Evolutionary conservation across 192 early-diverging fungal species (phyloP).

Genomic region (Coemansia sp.): DNA sequence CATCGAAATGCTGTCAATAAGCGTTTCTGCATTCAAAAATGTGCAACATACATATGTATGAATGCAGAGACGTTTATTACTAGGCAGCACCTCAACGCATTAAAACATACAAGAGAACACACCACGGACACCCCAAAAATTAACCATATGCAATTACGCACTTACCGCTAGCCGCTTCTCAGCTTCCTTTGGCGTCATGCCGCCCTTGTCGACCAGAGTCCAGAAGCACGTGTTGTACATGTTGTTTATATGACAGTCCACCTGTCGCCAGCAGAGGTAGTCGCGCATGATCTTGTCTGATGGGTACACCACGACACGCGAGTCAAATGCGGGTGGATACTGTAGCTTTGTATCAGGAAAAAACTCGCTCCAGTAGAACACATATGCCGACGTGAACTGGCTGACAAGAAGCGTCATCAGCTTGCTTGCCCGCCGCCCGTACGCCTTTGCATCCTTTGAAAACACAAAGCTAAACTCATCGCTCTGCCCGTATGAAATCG

Average conservation of each 20-base stretch:
- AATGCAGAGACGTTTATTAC: too few species aligned
- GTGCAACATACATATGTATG: too few species aligned
- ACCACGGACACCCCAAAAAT: too few species aligned
- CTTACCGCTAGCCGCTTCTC: conserved; percentile 69
- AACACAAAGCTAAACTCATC: conserved; percentile 92
- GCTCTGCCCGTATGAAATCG: conserved; percentile 87
- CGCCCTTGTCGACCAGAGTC: conserved; percentile 75
- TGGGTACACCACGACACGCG: conserved; percentile 85
- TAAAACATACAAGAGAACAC: too few species aligned
- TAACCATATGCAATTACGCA: too few species aligned
- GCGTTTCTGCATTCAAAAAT: too few species aligned
- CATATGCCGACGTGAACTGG: conserved; percentile 83
- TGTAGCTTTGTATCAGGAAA: conserved; percentile 62
- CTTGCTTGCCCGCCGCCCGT: conserved; percentile 76
- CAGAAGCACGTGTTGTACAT: conserved; percentile 97
- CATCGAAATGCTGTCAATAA: too few species aligned
- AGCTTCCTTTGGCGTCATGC: conserved; percentile 65
- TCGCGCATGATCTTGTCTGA: conserved; percentile 77
- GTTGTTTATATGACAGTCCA: conserved; percentile 94
- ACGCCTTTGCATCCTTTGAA: conserved; percentile 59
- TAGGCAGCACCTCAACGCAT: too few species aligned
- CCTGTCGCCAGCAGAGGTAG: conserved; percentile 94
- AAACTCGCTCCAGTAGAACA: conserved; percentile 75
- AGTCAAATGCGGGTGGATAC: conserved; percentile 90
- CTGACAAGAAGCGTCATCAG: conserved; percentile 78